Percentiles rank a stretch among this genome's conserved stretches.
phyloP scores from a whole-genome alignment of 257 asterid species.

The Cynanchum wilfordii region DNA sequence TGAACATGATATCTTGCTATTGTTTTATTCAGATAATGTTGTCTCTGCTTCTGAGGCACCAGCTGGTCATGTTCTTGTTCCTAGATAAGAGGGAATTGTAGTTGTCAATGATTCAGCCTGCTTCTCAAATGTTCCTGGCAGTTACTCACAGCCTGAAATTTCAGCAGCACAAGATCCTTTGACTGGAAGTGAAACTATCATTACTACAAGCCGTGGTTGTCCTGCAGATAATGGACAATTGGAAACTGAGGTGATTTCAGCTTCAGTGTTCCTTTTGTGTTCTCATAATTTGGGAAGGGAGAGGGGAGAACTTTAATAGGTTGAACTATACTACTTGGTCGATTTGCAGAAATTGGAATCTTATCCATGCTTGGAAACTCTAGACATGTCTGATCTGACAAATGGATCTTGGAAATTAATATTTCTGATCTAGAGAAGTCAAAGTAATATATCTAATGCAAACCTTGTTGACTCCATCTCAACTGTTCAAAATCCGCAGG shows the following conservation, averaged over 20 bases:
- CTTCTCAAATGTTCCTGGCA: conserved; percentile 22
- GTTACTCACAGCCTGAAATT: conserved; percentile 24
- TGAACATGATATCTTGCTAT: conserved; percentile 17
- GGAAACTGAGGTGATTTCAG: conserved; percentile 38
- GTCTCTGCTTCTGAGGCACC: conserved; percentile 34
- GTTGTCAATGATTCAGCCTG: conserved; percentile 23
- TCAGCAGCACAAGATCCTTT: conserved; percentile 34
- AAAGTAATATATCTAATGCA: conserved; percentile 17
- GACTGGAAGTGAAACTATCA: conserved; percentile 35
- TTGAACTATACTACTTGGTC: conserved; percentile 23
- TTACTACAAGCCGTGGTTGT: conserved; percentile 26
- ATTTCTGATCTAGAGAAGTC: conserved; percentile 20
- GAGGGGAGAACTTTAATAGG: not conserved
- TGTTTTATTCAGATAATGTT: conserved; percentile 23
- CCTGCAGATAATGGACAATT: conserved; percentile 17
- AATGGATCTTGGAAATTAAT: conserved; percentile 42
- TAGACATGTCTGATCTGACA: conserved; percentile 31
- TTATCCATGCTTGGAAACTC: conserved; percentile 30
- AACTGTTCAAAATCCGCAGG: conserved; percentile 21
- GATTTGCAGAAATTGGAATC: conserved; percentile 46
- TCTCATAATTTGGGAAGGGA: not conserved
- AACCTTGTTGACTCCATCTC: conserved; percentile 18
- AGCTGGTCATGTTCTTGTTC: conserved; percentile 18
- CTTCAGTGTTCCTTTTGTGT: not conserved
- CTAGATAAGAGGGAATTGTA: conserved; percentile 24